Percentiles rank a stretch among this genome's conserved stretches.
Evolutionary conservation across 306 rosid species (phyloP).

Genomic region (Quercus bicolor): DNA sequence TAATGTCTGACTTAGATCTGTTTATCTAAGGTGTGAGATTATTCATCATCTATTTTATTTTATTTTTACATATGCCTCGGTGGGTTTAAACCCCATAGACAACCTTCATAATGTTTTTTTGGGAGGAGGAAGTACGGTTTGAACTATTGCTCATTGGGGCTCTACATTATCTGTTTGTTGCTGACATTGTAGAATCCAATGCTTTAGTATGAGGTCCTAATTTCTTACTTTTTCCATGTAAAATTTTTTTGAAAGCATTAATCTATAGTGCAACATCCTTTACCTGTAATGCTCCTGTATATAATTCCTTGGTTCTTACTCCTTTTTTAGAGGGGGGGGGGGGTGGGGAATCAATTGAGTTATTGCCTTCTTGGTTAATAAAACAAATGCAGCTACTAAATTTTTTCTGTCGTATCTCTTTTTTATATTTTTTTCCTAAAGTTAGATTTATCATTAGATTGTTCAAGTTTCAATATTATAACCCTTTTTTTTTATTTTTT

Average conservation of each 20-base stretch:
- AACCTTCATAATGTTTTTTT: too few relatives aligned
- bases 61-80: too few relatives aligned
- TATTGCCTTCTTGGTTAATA: not conserved
- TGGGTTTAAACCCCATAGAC: too few relatives aligned
- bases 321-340: too few relatives aligned
- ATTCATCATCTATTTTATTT: too few relatives aligned
- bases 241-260: not conserved
- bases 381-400: not conserved
- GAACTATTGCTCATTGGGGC: too few relatives aligned
- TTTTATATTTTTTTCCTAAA: not conserved
- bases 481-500: constrained; percentile 11
- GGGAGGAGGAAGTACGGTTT: too few relatives aligned
- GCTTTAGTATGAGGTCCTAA: not conserved
- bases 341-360: too few relatives aligned
- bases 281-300: not conserved
- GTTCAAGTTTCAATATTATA: not conserved
- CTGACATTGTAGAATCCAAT: not conserved
- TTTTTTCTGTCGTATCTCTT: not conserved
- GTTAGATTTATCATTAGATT: not conserved
- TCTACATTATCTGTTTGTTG: too few relatives aligned
- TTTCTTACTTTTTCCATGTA: not conserved
- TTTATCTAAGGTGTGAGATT: not conserved
- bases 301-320: not conserved
- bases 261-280: not conserved
- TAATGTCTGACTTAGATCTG: not conserved